Base-by-base conservation (phyloP, 2,329 filamentous ascomycete genomes). In the Apiospora hydei region DNA sequence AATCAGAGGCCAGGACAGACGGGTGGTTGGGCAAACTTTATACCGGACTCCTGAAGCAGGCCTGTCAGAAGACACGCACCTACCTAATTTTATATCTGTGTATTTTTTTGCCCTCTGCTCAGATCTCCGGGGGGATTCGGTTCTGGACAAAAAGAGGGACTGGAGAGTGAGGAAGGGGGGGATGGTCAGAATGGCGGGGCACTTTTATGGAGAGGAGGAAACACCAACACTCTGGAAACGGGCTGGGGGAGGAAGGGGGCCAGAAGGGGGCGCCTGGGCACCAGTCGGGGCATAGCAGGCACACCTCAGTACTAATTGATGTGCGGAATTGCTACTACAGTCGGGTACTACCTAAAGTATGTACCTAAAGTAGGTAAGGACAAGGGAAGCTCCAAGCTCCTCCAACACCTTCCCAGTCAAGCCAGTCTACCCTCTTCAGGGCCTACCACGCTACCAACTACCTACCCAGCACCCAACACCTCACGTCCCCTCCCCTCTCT, bases 41-140 rank as follows among this genome's bases (percentile, higher is more conserved):
- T 64, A 64, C 57, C 34, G 57, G 4, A 24, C 34, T n/a, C 34
- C 34, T 41, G 57, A 41, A 38, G 34, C 57, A 64, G 57, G 57
- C 34, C 57, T n/a, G 57, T 64, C 30, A 41, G 57, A 64, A 64
- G 57, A 24, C 57, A 41, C 57, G 30, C 30, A 61, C 53, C 30
- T 61, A 61, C 53, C 57, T 64, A 64, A 30, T 64, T 41, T 41
- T 38, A 64, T 64, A 64, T 64, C 57, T 64, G 57, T 64, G 34
- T n/a, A 24, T 64, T 64, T 61, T 41, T 34, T 38, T 26, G 26
- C 53, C 18, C 30, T 38, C 30, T 61, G 53, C 53, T 61, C 53
- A 61, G 53, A 61, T 61, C 53, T 61, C 53, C 53, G 53, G 53
- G 53, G 53, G 49, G 49, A 61, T 61, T 64, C 57, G 57, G 57